These are phyloP conservation scores for Gentiana straminea DNA, from an alignment of 257 asterid genomes.

Conservation along the genomic window DNA sequence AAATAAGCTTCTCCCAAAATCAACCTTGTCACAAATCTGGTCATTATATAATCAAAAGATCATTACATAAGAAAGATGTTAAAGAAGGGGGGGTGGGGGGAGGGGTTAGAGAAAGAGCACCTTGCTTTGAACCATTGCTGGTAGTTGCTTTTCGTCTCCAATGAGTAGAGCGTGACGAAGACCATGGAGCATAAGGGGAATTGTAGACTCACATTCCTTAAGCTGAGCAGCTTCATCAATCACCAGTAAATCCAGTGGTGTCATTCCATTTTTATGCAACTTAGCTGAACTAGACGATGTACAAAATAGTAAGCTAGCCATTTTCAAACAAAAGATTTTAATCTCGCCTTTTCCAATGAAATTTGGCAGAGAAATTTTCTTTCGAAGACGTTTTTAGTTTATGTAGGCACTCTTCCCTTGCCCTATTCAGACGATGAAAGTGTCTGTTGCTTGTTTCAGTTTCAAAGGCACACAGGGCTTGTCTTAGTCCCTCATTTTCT, in stretches of 20 bases:
- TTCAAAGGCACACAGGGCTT: conserved; percentile 15
- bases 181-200: conserved; percentile 62
- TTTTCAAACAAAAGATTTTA: conserved; percentile 20
- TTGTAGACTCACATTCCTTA: conserved; percentile 66
- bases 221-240: conserved; percentile 88
- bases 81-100: neutral
- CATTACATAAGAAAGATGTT: no score
- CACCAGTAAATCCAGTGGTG: conserved; percentile 33
- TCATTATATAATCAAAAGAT: neutral
- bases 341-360: conserved; percentile 5
- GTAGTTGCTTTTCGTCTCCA: conserved; percentile 79
- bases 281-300: conserved; percentile 58
- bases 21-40: conserved; percentile 41
- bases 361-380: conserved; percentile 15
- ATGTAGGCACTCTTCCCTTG: conserved; percentile 25
- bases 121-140: conserved; percentile 83
- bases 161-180: conserved; percentile 58
- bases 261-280: conserved; percentile 22
- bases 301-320: conserved; percentile 38
- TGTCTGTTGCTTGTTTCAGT: conserved; percentile 3
- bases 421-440: conserved; percentile 9
- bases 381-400: conserved; percentile 20
- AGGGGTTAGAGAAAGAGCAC: conserved; percentile 11
- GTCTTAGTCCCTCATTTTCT: conserved; percentile 14
- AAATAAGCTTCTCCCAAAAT: conserved; percentile 70